phyloP scores from a whole-genome alignment of 352 stramenopile species.

The Elongisporangium undulatum region DNA sequence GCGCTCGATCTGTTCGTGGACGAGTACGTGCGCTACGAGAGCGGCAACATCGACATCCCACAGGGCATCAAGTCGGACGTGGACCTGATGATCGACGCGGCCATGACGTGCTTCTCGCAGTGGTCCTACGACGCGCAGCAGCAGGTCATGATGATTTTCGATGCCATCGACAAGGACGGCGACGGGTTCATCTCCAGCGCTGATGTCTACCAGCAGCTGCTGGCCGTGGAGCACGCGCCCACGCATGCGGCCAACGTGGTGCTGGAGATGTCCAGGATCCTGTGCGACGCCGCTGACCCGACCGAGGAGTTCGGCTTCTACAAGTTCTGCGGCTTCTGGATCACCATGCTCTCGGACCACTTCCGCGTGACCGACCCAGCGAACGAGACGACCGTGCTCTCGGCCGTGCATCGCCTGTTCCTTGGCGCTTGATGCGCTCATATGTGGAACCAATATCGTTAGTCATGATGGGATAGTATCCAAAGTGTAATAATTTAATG shows the following conservation, averaged over 20 bases:
- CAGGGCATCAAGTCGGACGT: slow-evolving; percentile 49
- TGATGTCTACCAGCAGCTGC: slow-evolving; percentile 38
- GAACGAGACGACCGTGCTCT: slow-evolving; percentile 34
- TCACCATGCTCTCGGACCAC: slow-evolving; percentile 43
- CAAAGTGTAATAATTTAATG: not conserved
- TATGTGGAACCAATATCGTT: not conserved
- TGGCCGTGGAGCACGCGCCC: slow-evolving; percentile 27
- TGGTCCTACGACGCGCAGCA: slow-evolving; percentile 28
- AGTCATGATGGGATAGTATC: not conserved
- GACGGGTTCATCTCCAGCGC: slow-evolving; percentile 45
- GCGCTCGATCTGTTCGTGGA: slow-evolving; percentile 25
- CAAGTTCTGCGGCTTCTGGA: slow-evolving; percentile 46
- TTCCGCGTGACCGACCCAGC: slow-evolving; percentile 29
- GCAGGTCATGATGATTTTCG: slow-evolving; percentile 32
- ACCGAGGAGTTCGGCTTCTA: slow-evolving; percentile 50
- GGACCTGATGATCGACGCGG: slow-evolving; percentile 42
- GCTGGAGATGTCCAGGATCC: slow-evolving; percentile 11
- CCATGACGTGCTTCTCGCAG: slow-evolving; percentile 36
- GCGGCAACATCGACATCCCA: slow-evolving; percentile 20
- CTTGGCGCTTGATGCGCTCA: slow-evolving; percentile 8
- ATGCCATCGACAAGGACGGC: slow-evolving; percentile 36
- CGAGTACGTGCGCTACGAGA: slow-evolving; percentile 31
- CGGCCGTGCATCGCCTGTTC: slow-evolving; percentile 34
- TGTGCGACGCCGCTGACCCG: slow-evolving; percentile 38
- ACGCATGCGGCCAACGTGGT: not conserved